Conservation (phyloP, 306 rosid species). For the barrel medic (Medicago truncatula) region DNA sequence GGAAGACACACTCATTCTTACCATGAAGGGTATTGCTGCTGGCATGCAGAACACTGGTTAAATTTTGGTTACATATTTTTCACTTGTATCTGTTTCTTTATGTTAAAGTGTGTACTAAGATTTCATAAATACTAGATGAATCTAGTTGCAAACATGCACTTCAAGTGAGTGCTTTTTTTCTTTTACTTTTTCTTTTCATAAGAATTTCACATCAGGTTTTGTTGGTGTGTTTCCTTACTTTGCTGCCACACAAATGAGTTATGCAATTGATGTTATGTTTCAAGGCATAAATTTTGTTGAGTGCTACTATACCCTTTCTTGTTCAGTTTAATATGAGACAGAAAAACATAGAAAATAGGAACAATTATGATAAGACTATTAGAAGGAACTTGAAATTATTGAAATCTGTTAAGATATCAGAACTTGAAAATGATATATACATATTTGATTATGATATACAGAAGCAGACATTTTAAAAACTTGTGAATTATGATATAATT, state of each 20-base stretch:
- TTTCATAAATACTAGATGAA: slow-evolving; percentile 35
- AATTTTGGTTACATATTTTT: slow-evolving; percentile 1
- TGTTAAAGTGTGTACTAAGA: slow-evolving; percentile 37
- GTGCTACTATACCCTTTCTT: neutral
- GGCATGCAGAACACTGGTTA: slow-evolving; percentile 99
- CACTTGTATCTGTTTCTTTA: slow-evolving; percentile 19
- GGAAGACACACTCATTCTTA: slow-evolving; percentile 95
- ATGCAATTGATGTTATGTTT: slow-evolving; percentile 38
- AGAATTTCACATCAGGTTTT: neutral
- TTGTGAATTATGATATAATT: too few relatives aligned
- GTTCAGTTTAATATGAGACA: neutral
- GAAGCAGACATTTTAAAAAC: too few relatives aligned
- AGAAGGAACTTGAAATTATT: neutral
- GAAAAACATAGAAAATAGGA: neutral
- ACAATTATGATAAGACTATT: neutral
- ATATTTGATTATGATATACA: too few relatives aligned
- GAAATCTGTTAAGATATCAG: neutral
- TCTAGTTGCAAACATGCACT: slow-evolving; percentile 41
- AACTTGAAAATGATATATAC: neutral
- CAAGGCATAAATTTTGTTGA: slow-evolving; percentile 11
- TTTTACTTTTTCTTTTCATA: slow-evolving; percentile 4
- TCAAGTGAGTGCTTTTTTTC: slow-evolving; percentile 31
- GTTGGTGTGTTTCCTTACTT: slow-evolving; percentile 7
- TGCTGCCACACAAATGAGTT: slow-evolving; percentile 40
- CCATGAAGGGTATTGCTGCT: slow-evolving; percentile 99